phyloP scores from a whole-genome alignment of 495 filamentous ascomycete genomes.

The Parathielavia appendiculata region DNA sequence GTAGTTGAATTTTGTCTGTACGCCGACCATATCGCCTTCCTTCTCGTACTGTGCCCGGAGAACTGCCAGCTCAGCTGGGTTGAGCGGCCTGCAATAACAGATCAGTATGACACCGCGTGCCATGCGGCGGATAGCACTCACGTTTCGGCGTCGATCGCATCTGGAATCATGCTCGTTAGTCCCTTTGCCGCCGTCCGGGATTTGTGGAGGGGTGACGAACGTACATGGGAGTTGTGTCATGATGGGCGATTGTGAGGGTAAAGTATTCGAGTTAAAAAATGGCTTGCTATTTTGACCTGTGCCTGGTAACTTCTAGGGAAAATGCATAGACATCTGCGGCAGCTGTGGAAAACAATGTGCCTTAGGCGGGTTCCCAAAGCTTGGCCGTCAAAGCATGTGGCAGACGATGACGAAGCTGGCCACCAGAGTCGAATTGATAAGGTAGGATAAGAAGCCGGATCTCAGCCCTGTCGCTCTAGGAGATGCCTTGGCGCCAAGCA shows the following conservation, averaged over 20 bases:
- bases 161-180: slow-evolving; percentile 42
- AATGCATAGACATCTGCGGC: not conserved
- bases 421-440: slow-evolving; percentile 25
- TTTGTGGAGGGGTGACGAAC: slow-evolving; percentile 26
- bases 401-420: slow-evolving; percentile 32
- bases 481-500: slow-evolving; percentile 19
- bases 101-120: slow-evolving; percentile 1
- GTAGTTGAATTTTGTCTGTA: slow-evolving; percentile 99
- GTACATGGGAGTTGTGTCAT: slow-evolving; percentile 73
- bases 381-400: slow-evolving; percentile 16
- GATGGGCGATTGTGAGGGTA: slow-evolving; percentile 16
- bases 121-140: slow-evolving; percentile 35
- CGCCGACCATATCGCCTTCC: slow-evolving; percentile 90
- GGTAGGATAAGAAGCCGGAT: slow-evolving; percentile 26
- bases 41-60: slow-evolving; percentile 90
- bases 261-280: not conserved
- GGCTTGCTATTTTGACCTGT: not conserved
- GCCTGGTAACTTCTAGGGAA: not conserved
- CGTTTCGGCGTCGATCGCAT: slow-evolving; percentile 97
- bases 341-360: not conserved
- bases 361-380: not conserved
- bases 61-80: slow-evolving; percentile 83
- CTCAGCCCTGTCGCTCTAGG: slow-evolving; percentile 19
- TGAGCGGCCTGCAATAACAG: slow-evolving; percentile 60
- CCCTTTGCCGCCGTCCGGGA: slow-evolving; percentile 10